These are phyloP conservation scores for Vaccinium darrowii DNA, from an alignment of 148 eudicot species.

Conservation along the genomic window DNA sequence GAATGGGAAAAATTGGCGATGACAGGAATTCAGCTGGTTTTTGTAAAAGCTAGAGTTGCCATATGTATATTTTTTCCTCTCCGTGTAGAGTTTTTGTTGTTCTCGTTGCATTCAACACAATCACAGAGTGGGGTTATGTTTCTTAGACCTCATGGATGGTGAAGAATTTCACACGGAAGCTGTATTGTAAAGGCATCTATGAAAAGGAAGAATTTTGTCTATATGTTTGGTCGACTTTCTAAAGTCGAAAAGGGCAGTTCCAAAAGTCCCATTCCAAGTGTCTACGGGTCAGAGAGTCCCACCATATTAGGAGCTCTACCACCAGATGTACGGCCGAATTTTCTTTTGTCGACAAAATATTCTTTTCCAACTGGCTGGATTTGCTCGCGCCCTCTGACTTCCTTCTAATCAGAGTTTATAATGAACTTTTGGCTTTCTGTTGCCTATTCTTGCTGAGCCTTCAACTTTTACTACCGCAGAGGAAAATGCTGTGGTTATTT, in stretches of 20 bases:
- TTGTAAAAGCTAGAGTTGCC: conserved; percentile 1
- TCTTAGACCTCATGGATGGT: conserved; percentile 6
- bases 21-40: conserved; percentile 1
- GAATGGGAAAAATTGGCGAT: conserved; percentile 2
- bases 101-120: background rate
- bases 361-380: background rate
- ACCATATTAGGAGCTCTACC: background rate
- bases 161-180: conserved; percentile 8
- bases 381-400: too few relatives aligned
- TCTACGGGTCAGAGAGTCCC: background rate
- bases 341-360: background rate
- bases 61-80: background rate
- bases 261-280: background rate
- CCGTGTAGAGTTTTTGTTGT: background rate
- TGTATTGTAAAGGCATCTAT: conserved; percentile 6
- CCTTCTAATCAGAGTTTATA: background rate
- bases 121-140: background rate
- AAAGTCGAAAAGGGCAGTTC: background rate
- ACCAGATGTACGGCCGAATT: background rate
- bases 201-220: background rate
- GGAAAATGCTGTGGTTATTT: too few relatives aligned
- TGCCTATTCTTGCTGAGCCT: background rate
- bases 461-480: too few relatives aligned
- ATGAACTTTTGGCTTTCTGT: background rate
- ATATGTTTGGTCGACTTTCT: background rate